A percentile compares a stretch with the other conserved stretches of the same genome.
Conservation (phyloP, 2,329 filamentous ascomycete genomes). For the Stagonosporopsis vannaccii region DNA sequence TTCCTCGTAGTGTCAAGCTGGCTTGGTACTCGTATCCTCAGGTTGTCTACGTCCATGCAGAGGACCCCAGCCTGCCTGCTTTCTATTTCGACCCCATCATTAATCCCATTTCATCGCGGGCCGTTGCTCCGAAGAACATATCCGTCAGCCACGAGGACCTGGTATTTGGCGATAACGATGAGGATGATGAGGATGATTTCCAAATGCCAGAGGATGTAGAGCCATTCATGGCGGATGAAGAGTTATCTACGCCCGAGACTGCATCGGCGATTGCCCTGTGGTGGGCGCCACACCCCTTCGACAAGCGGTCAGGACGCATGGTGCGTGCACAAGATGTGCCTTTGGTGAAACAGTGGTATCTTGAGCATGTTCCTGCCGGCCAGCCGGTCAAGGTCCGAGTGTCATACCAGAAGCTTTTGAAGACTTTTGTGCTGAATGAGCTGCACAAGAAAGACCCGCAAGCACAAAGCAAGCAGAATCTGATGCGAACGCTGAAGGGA, state of each 20-base stretch:
- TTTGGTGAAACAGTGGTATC: conserved; percentile 96
- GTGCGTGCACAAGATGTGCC: conserved; percentile 97
- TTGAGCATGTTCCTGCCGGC: conserved; percentile 89
- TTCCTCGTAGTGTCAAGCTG: conserved; percentile 91
- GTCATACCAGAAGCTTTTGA: conserved; percentile 96
- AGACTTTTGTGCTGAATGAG: conserved; percentile 95
- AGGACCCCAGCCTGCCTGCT: conserved; percentile 87
- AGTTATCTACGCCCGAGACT: conserved; percentile 87
- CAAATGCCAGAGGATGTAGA: conserved; percentile 79
- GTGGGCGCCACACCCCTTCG: conserved; percentile 98
- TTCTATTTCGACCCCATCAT: conserved; percentile 99
- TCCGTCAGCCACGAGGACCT: conserved; percentile 91
- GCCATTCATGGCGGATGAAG: conserved; percentile 89
- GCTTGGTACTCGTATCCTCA: conserved; percentile 95
- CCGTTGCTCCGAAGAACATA: conserved; percentile 93
- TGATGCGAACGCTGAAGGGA: conserved; percentile 87
- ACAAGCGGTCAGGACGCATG: conserved; percentile 93
- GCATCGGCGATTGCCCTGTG: conserved; percentile 90
- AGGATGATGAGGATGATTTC: conserved; percentile 85
- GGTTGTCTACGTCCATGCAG: conserved; percentile 85
- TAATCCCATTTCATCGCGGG: conserved; percentile 95
- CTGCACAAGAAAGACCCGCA: conserved; percentile 96
- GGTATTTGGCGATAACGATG: conserved; percentile 82
- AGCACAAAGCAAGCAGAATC: conserved; percentile 91
- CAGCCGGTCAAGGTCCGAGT: conserved; percentile 97